Evolutionary conservation across 202 grass and related monocot species (phyloP), one percentile per base, ranked within the genome.

Genomic region (Eragrostis tef): DNA sequence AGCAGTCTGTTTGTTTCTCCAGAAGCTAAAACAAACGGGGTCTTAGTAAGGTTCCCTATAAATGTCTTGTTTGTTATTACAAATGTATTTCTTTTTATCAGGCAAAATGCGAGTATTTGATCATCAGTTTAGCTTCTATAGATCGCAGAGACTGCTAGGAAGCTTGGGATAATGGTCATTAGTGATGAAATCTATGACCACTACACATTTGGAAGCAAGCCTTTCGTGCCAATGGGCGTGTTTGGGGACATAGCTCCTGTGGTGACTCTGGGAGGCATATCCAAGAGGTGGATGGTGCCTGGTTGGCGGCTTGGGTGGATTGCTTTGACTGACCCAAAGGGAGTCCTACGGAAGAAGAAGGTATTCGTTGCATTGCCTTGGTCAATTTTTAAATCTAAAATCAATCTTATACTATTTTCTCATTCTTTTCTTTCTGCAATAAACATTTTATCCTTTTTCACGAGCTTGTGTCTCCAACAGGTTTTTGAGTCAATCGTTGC

Each of bases 271-370:
- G 87, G 90, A 7, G 78, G 83, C 68, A 89, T 88, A 61, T 92
- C 90, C 27, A 92, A 92, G 79, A 76, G 90, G 56, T 92, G 90
- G 90, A 74, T 86, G 79, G 90, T 92, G 52, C 90, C 90, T 8
- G 90, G 90, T 11, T 92, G 90, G 90, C 75, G 83, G 4, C 90
- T 88, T 24, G 90, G 90, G 11, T 92, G 90, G 90, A 80, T 88
- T 7, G 83, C 70, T 11, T 57, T 67, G 12, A 84, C 58, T n/a
- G 90, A 88, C 17, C 79, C 90, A 42, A 80, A 70, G 8, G 86
- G 86, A 24, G 20, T 89, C 25, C 68, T 92, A 13, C 77, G 69
- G 49, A 58, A 81, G 42, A 88, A 62, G 51, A 88, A 88, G 86
- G 90, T 86, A 36, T n/a, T 70, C 11, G 3, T 16, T 10, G 10